Base-by-base conservation (phyloP, 2,329 filamentous ascomycete genomes). In the Dothidotthia symphoricarpi region DNA sequence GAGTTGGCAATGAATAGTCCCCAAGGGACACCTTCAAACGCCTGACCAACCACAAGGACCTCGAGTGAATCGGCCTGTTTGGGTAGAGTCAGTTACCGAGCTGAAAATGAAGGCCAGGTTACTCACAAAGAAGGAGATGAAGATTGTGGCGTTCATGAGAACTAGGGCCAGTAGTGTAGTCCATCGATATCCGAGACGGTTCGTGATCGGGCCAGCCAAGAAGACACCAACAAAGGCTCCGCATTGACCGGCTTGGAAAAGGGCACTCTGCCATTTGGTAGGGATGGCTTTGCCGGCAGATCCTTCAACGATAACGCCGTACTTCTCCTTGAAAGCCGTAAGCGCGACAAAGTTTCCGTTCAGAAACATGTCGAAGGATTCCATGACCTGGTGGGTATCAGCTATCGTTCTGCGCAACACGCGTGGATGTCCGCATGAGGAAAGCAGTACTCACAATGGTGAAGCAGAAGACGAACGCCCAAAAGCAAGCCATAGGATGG, bases 1-100 rank as follows among this genome's bases (percentile, higher is more conserved):
- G 78, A 74, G 55, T 81, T 81, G 53, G 78, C 77, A 49, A 81
- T 79, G 57, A 82, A 83, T 54, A 82, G 74, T 12, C 80, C 79
- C 79, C 78, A 82, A 1, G 80, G 79, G 2, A 83, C 52, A 47
- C 80, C 79, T 57, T 81, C 78, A 24, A 82, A 69, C 25, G 78
- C 64, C 65, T 82, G 78, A 25, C 74, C 69, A 9, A 70, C 71
- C 49, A 80, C 73, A 14, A 73, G 64, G 8, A 75, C 58, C 3
- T 63, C 45, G 13, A 74, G 65, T 0, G 70, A 72, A 22, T 72
- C 54, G 27, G 70, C 73, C 47, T 50, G 14, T 11, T 12, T 16
- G 16, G 4, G 25, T 7, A 11, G 1, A 3, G 22, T 49, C 8
- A 49, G 33, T 4, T 9, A 6, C 9, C 0, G n/a, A 7, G 9